Evolutionary conservation across 352 stramenopile species (phyloP), one percentile per base, ranked within the genome.

Genomic region (Phytophthora tentaculata): DNA sequence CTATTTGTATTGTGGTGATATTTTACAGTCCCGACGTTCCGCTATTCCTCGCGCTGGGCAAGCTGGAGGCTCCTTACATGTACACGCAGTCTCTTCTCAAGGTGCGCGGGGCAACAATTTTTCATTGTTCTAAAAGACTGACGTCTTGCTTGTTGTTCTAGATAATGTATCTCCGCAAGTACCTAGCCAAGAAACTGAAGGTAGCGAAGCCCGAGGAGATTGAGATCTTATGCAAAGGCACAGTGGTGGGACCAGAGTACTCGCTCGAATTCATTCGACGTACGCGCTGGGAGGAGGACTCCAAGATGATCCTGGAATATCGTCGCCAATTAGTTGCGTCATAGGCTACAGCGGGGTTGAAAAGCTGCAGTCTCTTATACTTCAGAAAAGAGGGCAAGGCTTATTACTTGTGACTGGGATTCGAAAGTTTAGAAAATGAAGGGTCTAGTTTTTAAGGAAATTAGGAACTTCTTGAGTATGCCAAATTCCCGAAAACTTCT

Each of bases 241-340:
- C 28, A 14, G 58, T 74, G 0, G 76, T 92, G 3, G 81, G 84
- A 1, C 64, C 76, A 5, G 84, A 92, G 49, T 81, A 89, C 45
- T 89, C 84, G 39, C 77, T 92, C 29, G 76, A 87, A 50, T 92
- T 92, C 47, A 79, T 92, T n/a, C 69, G 70, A 17, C 80, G 80
- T 41, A 90, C 81, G 32, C 73, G 76, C 14, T 92, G 84, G 84
- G 62, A 77, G 52, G 67, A 86, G 29, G 37, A 70, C 35, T 52
- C 65, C 24, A 81, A 78, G 28, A 78, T 92, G 68, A 56, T 89
- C 19, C 70, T 92, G 32, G 80, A 92, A 63, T 92, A 84, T 56
- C 71, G 79, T 19, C 79, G 77, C 28, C 65, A 78, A 10, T 23
- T 74, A 43, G 37, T 78, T 43, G 71, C 71, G 26, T 67, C 41